Percentiles rank a stretch among this genome's conserved stretches.
Evolutionary conservation across 768 basidiomycete genomes (phyloP).

Genomic region (Phylloporus arenicola): DNA sequence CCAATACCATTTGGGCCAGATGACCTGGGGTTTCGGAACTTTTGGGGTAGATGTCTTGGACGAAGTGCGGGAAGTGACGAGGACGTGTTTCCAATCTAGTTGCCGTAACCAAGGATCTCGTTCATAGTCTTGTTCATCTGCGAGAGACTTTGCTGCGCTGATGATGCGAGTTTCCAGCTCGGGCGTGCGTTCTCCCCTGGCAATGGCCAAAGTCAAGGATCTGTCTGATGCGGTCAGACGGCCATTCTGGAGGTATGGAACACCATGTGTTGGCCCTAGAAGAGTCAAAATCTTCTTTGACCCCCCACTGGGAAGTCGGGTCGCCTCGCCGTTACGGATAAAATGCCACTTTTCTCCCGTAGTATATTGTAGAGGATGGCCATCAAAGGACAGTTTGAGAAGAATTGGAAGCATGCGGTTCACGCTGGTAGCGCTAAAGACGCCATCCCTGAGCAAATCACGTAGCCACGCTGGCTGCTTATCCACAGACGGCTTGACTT

Average conservation of each 20-base stretch:
- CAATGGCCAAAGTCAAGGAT: constrained; percentile 45
- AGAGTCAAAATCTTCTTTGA: constrained; percentile 41
- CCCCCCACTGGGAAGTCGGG: constrained; percentile 40
- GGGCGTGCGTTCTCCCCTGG: constrained; percentile 36
- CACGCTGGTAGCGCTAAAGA: constrained; percentile 34
- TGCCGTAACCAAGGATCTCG: constrained; percentile 56
- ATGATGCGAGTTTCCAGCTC: constrained; percentile 34
- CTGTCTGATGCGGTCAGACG: constrained; percentile 37
- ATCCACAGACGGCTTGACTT: not conserved
- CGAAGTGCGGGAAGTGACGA: not conserved
- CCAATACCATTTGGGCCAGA: constrained; percentile 99
- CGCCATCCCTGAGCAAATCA: constrained; percentile 39
- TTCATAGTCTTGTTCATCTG: constrained; percentile 17
- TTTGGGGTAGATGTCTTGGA: constrained; percentile 10
- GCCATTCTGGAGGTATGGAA: constrained; percentile 40
- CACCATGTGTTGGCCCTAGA: constrained; percentile 43
- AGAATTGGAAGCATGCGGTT: constrained; percentile 61
- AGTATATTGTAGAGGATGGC: constrained; percentile 53
- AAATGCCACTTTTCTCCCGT: constrained; percentile 66
- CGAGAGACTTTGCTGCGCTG: constrained; percentile 36
- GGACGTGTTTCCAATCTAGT: constrained; percentile 58
- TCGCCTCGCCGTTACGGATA: constrained; percentile 26
- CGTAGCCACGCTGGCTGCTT: constrained; percentile 54
- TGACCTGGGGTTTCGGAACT: constrained; percentile 37
- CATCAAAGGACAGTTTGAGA: constrained; percentile 57